Evolutionary conservation across 805 yeast genomes (phyloP), one percentile per base, ranked within the genome.

Genomic region (Saturnispora hagleri): DNA sequence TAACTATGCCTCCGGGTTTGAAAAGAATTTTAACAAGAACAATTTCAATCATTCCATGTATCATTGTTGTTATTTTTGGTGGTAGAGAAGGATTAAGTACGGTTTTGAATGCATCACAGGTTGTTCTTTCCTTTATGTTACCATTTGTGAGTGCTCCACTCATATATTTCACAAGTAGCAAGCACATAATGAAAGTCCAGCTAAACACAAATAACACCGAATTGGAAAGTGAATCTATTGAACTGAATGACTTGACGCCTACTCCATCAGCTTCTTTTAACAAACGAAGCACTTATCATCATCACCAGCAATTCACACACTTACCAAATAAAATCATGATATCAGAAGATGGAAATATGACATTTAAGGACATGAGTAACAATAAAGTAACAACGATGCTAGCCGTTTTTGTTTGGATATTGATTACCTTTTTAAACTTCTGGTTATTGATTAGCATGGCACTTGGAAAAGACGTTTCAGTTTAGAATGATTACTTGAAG

Each of bases 111-210:
- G 80, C 82, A 5, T 80, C 88, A 45, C 97, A 89, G 67, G 97
- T 89, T 26, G 84, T 86, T 17, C 73, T 89, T 41, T 82, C 93
- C 3, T 65, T 90, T 57, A 78, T 90, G 50, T 72, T 89, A 52
- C 97, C 97, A 1, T 79, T 88, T 55, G 93, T 89, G 5, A 81
- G 89, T 41, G 96, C 96, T 0, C 97, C 97, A 22, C 72, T 89
- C 61, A 82, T 89, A 53, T 84, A 80, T 64, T 87, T 89, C 65
- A 89, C 96, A 0, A 80, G 87, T 55, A 77, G 77, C 48, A 81
- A 80, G 60, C 53, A 59, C 13, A 67, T 66, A 36, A 69, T 69
- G 73, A 58, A 58, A 35, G 69, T 68, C 20, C 59, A 62, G 38
- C 17, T 50, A 10, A 50, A 33, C 31, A 45, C 38, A 36, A 42